Percentiles rank a stretch among this genome's conserved stretches.
These are phyloP conservation scores for Colletotrichum sp. DNA, from an alignment of 2,329 filamentous ascomycete genomes.

Conservation along the genomic window DNA sequence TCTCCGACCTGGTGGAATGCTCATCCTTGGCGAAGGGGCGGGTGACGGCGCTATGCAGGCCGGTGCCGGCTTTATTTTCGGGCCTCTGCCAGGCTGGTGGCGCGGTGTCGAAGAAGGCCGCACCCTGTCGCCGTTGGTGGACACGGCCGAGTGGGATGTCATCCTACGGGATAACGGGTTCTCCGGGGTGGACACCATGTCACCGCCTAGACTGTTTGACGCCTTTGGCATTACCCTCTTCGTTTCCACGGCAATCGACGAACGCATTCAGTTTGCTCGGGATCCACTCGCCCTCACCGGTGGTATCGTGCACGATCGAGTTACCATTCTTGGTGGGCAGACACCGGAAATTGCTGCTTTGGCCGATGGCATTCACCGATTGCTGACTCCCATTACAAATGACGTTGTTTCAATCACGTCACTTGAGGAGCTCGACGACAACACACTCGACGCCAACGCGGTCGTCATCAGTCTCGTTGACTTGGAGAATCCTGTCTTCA, in stretches of 20 bases:
- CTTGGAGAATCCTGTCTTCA: slow-evolving; percentile 27
- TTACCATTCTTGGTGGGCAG: not conserved
- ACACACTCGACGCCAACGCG: not conserved
- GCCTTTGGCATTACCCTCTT: not conserved
- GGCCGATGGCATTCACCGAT: not conserved
- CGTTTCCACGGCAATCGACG: not conserved
- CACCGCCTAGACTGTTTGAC: not conserved
- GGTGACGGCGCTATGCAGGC: not conserved
- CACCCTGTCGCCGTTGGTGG: not conserved
- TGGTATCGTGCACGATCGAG: not conserved
- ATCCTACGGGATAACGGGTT: slow-evolving; percentile 7
- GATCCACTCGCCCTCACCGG: not conserved
- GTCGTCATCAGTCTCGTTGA: not conserved
- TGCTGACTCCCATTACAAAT: not conserved
- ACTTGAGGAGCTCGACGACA: not conserved
- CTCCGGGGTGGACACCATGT: slow-evolving; percentile 15
- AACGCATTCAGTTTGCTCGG: not conserved
- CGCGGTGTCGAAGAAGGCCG: not conserved
- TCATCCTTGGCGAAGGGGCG: slow-evolving; percentile 20
- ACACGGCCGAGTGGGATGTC: not conserved
- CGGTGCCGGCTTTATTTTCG: slow-evolving; percentile 17
- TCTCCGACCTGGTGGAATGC: slow-evolving; percentile 34
- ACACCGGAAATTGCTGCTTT: not conserved
- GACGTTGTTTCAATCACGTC: not conserved
- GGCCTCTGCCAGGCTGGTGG: slow-evolving; percentile 39